phyloP scores from a whole-genome alignment of 208 protist genomes.

The Acanthamoeba castellanii region DNA sequence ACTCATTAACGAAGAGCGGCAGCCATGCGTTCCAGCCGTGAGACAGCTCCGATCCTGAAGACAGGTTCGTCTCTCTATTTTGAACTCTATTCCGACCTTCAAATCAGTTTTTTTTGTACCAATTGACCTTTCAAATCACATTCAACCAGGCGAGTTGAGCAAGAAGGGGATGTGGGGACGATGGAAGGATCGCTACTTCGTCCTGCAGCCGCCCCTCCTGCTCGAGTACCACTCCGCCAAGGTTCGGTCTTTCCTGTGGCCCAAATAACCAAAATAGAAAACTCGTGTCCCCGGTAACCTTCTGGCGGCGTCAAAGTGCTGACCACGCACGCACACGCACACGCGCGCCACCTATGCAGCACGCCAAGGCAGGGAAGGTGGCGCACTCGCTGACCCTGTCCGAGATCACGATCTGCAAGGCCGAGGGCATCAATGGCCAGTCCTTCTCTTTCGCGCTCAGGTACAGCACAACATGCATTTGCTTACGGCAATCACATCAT shows the following conservation, averaged over 20 bases:
- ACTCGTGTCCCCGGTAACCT: neutral
- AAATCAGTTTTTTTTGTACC: neutral
- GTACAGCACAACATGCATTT: neutral
- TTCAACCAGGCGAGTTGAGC: slow-evolving; percentile 1
- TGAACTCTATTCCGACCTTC: neutral
- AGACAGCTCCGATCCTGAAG: neutral
- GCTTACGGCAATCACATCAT: neutral
- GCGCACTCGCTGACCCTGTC: slow-evolving; percentile 1
- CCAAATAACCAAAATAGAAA: neutral
- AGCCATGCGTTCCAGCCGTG: neutral
- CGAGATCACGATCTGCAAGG: slow-evolving; percentile 53
- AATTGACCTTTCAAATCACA: neutral
- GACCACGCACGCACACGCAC: neutral
- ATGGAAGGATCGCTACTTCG: slow-evolving; percentile 50
- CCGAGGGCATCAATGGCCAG: slow-evolving; percentile 35
- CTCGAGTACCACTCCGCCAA: slow-evolving; percentile 53
- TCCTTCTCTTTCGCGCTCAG: slow-evolving; percentile 33
- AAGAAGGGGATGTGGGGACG: slow-evolving; percentile 64
- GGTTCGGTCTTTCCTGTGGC: neutral
- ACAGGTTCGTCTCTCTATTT: neutral
- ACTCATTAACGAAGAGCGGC: neutral
- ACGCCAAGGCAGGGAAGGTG: slow-evolving; percentile 29
- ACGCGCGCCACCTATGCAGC: neutral
- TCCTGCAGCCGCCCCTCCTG: slow-evolving; percentile 50
- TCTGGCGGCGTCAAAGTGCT: neutral